Conservation (phyloP, 169 alveolate species). For the Eimeria acervulina region DNA sequence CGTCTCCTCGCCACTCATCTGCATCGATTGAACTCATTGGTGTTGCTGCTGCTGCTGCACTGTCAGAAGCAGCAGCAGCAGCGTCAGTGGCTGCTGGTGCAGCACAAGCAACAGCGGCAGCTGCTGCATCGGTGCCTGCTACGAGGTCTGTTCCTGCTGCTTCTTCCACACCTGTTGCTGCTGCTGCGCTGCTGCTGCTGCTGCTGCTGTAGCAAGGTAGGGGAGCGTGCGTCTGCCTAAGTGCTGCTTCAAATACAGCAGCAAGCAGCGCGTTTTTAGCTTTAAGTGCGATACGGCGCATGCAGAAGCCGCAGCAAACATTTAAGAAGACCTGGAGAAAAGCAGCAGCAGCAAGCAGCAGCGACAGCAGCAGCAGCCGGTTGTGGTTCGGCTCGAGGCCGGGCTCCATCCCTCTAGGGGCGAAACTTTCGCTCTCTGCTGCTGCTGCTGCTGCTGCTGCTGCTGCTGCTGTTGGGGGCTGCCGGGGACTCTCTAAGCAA, state of each 20-base stretch:
- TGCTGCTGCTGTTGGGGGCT: not conserved
- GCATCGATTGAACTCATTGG: not conserved
- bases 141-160: slow-evolving; percentile 1
- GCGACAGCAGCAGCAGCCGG: slow-evolving; percentile 22
- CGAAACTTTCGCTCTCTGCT: not conserved
- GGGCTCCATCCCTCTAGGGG: not conserved
- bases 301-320: slow-evolving; percentile 44
- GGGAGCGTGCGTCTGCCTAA: slow-evolving; percentile 5
- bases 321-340: slow-evolving; percentile 11
- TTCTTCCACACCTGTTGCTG: not conserved
- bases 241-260: slow-evolving; percentile 16
- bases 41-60: not conserved
- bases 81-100: not conserved
- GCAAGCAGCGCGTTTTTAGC: slow-evolving; percentile 58
- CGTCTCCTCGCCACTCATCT: too few relatives aligned
- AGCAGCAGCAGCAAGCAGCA: slow-evolving; percentile 6
- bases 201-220: not conserved
- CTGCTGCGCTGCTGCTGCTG: not conserved
- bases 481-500: not conserved
- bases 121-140: not conserved
- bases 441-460: slow-evolving; percentile 33
- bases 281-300: slow-evolving; percentile 53
- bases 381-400: not conserved
- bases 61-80: not conserved
- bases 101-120: not conserved